Conservation (phyloP, 306 rosid genomes). For the Purshia tridentata region DNA sequence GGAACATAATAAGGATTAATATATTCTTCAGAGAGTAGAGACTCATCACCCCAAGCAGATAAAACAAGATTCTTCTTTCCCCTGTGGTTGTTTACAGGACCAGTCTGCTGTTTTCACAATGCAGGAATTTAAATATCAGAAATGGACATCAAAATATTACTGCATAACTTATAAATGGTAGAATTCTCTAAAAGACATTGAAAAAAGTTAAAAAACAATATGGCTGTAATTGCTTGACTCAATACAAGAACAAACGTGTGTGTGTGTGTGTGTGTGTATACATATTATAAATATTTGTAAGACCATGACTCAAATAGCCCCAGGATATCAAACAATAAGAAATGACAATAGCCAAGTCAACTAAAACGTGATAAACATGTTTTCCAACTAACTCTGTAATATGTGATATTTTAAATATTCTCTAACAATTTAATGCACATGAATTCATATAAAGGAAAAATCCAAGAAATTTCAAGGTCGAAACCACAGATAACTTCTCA, state of each 20-base stretch:
- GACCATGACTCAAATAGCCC: neutral
- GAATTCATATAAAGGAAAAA: neutral
- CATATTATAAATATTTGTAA: neutral
- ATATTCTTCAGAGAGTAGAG: constrained; percentile 67
- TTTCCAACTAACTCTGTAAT: neutral
- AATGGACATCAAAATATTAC: constrained; percentile 8
- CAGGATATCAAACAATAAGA: neutral
- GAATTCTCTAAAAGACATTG: neutral
- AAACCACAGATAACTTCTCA: constrained; percentile 20
- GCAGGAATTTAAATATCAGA: constrained; percentile 28
- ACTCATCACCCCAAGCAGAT: constrained; percentile 93
- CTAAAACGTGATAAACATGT: neutral
- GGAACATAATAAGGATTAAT: constrained; percentile 63
- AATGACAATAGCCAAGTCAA: neutral
- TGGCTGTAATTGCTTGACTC: neutral
- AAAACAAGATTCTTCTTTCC: constrained; percentile 89
- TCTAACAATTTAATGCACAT: neutral
- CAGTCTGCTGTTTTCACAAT: constrained; percentile 49
- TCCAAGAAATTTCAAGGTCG: neutral
- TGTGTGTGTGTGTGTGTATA: too few species aligned
- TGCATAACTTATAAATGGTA: neutral
- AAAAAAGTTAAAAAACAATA: neutral
- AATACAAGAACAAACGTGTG: too few species aligned
- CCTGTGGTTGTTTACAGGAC: constrained; percentile 61
- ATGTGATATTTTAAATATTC: neutral